These are phyloP conservation scores for Omphalea diandra DNA, from an alignment of 441 rosid genomes.

Conservation along the genomic window DNA sequence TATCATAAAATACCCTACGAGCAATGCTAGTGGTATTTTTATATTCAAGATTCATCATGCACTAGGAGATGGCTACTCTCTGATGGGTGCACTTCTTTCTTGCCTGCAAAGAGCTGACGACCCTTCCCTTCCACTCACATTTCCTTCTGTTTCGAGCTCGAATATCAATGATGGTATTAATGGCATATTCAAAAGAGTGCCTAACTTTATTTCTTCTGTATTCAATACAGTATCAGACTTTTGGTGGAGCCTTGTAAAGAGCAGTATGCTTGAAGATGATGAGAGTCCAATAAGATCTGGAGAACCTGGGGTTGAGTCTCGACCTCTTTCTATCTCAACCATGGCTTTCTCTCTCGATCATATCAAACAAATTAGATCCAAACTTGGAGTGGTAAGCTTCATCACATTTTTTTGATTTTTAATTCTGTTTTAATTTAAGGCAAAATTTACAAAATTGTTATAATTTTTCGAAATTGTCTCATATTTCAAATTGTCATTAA, in stretches of 20 bases:
- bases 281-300: slow-evolving; percentile 35
- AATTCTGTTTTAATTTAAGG: too few species aligned
- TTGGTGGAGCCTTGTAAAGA: slow-evolving; percentile 24
- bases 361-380: slow-evolving; percentile 41
- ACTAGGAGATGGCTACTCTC: slow-evolving; percentile 37
- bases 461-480: too few species aligned
- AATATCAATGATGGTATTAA: not conserved
- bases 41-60: slow-evolving; percentile 39
- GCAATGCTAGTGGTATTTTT: slow-evolving; percentile 21
- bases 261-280: slow-evolving; percentile 35
- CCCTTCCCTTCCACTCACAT: slow-evolving; percentile 32
- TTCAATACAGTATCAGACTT: slow-evolving; percentile 1
- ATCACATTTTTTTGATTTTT: not conserved
- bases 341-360: slow-evolving; percentile 38
- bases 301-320: slow-evolving; percentile 27
- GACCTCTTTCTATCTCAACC: slow-evolving; percentile 27
- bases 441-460: too few species aligned
- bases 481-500: too few species aligned
- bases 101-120: slow-evolving; percentile 32
- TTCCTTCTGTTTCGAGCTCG: slow-evolving; percentile 22
- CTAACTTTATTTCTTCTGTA: not conserved
- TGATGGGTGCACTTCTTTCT: slow-evolving; percentile 37
- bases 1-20: slow-evolving; percentile 32
- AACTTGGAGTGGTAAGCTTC: slow-evolving; percentile 39
- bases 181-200: not conserved